Base-by-base conservation (phyloP, 2,329 filamentous ascomycete genomes). In the Rhytidhysteron rufulum region DNA sequence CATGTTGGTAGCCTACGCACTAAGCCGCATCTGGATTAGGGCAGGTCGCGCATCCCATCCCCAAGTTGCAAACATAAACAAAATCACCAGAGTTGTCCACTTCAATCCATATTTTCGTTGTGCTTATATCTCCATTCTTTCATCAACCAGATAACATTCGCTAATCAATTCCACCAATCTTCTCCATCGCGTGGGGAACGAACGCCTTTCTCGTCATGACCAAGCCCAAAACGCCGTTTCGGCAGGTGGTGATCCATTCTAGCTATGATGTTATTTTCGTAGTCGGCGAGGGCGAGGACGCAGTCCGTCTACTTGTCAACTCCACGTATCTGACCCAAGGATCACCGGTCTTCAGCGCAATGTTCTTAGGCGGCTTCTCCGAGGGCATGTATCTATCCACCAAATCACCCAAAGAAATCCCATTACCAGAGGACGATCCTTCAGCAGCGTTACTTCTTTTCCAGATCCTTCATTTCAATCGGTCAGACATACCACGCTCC, bases 301-400 rank as follows among this genome's bases (percentile, higher is more conserved):
- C 27, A n/a, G 27, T 16, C 4, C 34, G 10, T 13, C 18, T 36
- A 9, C 18, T 11, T 13, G 19, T 36, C 10, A 24, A 20, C 8
- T 36, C 34, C 19, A 36, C 24, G 17, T 8, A 24, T n/a, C 34
- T 36, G 3, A 36, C 7, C 21, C 34, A 24, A 7, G 8, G 8
- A 8, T 36, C 34, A 10, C 18, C 19, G 15, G 18, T 36, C 4
- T 25, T 36, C n/a, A 9, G 10, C 13, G 34, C 34, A 5, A 36
- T 36, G 34, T 36, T 36, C 34, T n/a, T 22, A 6, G 20, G 27
- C 34, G 34, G 34, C 4, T 36, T 36, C 15, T 15, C 18, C 34
- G 34, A 22, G 21, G 19, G 21, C 4, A 13, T 16, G 18, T 15
- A 36, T 24, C n/a, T 36, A n/a, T 36, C 34, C 10, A 2, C 34